Base-by-base conservation (phyloP, 352 stramenopile genomes). In the Pythium biforme region DNA sequence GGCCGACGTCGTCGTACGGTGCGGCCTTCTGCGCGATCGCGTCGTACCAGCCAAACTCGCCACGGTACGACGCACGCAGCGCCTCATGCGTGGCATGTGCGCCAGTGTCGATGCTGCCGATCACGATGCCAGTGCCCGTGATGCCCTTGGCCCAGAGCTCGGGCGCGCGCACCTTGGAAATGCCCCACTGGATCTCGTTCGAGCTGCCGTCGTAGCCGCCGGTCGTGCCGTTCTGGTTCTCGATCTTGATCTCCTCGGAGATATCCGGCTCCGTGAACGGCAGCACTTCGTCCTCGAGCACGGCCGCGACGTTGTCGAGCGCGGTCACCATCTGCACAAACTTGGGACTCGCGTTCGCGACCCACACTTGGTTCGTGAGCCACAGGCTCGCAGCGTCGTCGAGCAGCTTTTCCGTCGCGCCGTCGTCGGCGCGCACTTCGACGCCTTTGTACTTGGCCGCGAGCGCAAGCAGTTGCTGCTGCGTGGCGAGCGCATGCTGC, bases 91-190 rank as follows among this genome's bases (percentile, higher is more conserved):
- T 66, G 31, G 47, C 55, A 1, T 68, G 71, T 20, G 40, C 71
- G 12, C 71, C 71, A 6, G 71, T 74, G 46, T 78, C 71, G 37
- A 78, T 78, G 41, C 63, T 75, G 29, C 48, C 68, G 15, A 78
- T 48, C 10, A 69, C 51, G 54, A 75, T 37, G 12, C 62, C 66
- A 6, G 52, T 52, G 43, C 71, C 71, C 2, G 37, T 69, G 25
- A 60, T 68, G 37, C 68, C 64, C 11, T 59, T 17, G 20, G 26
- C 26, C 68, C 71, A 78, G 23, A 74, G 55, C 55, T 71, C 51
- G 23, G 37, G 45, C 22, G 22, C 53, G 23, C 23, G 53, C 22
- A 70, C 69, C 14, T 58, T 55, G 22, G 48, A 22, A 20, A 72
- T 48, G 15, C 69, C 69, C 71, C 71, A 78, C 51, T 77, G 56